Percentiles rank a stretch among this genome's conserved stretches.
Conservation (phyloP, 169 alveolate genomes). For the Theileria parva region DNA sequence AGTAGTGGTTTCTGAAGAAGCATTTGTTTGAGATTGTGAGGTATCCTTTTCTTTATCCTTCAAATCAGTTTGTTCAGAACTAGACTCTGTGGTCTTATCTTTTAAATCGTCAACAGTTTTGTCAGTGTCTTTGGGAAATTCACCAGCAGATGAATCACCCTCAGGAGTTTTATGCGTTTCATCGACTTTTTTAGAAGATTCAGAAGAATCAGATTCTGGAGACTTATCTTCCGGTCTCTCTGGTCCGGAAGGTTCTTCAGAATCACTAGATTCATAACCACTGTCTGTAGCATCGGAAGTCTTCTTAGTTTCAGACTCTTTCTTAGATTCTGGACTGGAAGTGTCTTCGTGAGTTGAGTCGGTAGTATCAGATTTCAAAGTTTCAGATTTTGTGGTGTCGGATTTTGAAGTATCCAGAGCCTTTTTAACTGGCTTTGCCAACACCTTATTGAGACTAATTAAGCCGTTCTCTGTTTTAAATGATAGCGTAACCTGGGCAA, state of each 20-base stretch:
- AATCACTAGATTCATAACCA: not conserved
- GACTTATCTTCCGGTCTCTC: conserved; percentile 15
- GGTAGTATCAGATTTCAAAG: too few species aligned
- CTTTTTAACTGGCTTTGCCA: not conserved
- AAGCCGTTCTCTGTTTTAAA: not conserved
- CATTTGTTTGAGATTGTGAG: conserved; percentile 12
- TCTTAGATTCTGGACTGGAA: too few species aligned
- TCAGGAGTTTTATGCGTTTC: not conserved
- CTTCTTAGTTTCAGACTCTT: too few species aligned
- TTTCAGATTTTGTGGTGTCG: not conserved
- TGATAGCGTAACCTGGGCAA: conserved; percentile 7
- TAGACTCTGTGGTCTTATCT: conserved; percentile 34
- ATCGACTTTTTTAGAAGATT: not conserved
- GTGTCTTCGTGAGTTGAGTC: not conserved
- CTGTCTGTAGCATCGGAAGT: too few species aligned
- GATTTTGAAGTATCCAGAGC: not conserved
- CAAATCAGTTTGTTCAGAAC: conserved; percentile 35
- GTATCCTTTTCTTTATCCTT: conserved; percentile 45
- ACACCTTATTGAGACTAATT: not conserved
- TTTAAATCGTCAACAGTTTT: conserved; percentile 38
- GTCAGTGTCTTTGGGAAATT: conserved; percentile 38
- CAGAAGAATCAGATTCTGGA: conserved; percentile 11
- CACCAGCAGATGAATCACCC: conserved; percentile 6
- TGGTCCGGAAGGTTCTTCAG: not conserved
- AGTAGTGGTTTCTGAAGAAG: conserved; percentile 24